Evolutionary conservation across 108 stramenopile species (phyloP).

Genomic region (Schizochytrium sp.): DNA sequence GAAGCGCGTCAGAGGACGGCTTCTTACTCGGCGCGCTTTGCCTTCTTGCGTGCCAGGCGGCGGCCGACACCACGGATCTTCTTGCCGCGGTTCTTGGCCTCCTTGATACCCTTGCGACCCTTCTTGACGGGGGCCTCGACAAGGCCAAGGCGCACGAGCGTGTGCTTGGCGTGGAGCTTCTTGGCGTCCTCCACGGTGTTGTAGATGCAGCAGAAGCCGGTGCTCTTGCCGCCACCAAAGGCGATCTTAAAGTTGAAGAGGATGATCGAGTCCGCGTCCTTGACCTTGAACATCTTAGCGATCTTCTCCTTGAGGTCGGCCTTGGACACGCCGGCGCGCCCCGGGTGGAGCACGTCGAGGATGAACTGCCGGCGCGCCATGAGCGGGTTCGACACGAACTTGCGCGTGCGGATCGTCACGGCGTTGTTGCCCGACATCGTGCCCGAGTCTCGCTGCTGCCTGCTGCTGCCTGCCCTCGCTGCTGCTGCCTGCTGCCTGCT

Average conservation of each 20-base stretch:
- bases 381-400: slow-evolving; percentile 95
- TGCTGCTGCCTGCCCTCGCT: neutral
- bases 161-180: slow-evolving; percentile 94
- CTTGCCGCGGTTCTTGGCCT: slow-evolving; percentile 95
- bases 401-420: slow-evolving; percentile 92
- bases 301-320: slow-evolving; percentile 81
- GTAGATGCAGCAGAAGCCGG: slow-evolving; percentile 95
- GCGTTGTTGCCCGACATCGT: slow-evolving; percentile 37
- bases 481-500: neutral
- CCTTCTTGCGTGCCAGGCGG: slow-evolving; percentile 96
- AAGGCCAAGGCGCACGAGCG: slow-evolving; percentile 76
- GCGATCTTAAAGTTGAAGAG: slow-evolving; percentile 91
- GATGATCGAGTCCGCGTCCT: slow-evolving; percentile 67
- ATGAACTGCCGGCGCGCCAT: slow-evolving; percentile 86
- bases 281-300: slow-evolving; percentile 83
- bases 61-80: slow-evolving; percentile 97
- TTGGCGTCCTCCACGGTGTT: slow-evolving; percentile 82
- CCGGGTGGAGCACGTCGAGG: slow-evolving; percentile 93
- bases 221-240: slow-evolving; percentile 94
- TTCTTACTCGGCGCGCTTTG: slow-evolving; percentile 81
- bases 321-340: slow-evolving; percentile 84
- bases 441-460: neutral
- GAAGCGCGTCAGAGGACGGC: neutral
- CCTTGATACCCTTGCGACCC: slow-evolving; percentile 95
- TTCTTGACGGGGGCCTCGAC: slow-evolving; percentile 67